These are phyloP conservation scores for Mucor plumbeus DNA, from an alignment of 371 early-diverging fungal species.

Conservation along the genomic window DNA sequence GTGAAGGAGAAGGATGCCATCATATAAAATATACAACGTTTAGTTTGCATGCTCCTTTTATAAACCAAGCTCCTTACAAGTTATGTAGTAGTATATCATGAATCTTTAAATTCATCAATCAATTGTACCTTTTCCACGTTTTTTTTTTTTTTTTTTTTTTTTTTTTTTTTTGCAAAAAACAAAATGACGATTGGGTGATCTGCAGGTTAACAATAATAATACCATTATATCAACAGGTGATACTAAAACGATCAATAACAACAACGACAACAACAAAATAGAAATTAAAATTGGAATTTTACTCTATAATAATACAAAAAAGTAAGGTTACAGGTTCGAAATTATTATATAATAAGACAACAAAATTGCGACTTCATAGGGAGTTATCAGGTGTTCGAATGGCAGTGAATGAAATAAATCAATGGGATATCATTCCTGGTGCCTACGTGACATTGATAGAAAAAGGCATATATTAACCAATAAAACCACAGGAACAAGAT, in stretches of 20 bases:
- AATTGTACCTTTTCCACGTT: neutral
- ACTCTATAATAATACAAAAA: neutral
- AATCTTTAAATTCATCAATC: neutral
- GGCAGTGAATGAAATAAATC: constrained; percentile 61
- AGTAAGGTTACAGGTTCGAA: neutral
- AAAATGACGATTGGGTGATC: neutral
- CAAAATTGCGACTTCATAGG: constrained; percentile 22
- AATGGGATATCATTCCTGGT: constrained; percentile 53
- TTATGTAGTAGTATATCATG: neutral
- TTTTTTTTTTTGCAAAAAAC: neutral
- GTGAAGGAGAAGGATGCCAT: too few species aligned
- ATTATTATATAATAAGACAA: neutral
- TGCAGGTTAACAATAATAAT: neutral
- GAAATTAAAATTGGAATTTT: constrained; percentile 7
- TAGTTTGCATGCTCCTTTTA: neutral
- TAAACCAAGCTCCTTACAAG: neutral
- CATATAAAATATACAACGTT: neutral
- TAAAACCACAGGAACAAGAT: neutral
- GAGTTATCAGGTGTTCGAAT: constrained; percentile 61
- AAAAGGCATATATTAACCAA: constrained; percentile 47
- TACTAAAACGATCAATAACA: neutral
- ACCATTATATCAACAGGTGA: constrained; percentile 4
- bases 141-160: too few species aligned
- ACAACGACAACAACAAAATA: neutral
- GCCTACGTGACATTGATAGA: constrained; percentile 61